These are phyloP conservation scores for Malassezia cuniculi DNA, from an alignment of 1,284 basidiomycete genomes.

Conservation along the genomic window DNA sequence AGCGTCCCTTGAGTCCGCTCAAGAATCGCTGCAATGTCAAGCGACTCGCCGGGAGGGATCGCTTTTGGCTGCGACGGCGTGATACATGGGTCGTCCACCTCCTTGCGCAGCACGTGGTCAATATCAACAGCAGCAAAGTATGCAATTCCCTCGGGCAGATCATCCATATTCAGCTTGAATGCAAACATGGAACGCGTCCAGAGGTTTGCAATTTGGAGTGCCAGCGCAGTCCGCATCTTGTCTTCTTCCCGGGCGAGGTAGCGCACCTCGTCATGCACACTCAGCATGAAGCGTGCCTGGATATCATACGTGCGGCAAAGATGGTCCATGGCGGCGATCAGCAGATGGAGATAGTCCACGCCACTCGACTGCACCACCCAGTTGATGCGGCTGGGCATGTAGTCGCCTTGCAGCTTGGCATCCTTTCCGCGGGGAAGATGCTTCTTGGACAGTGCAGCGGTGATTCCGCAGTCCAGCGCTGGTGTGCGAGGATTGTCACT, in stretches of 20 bases:
- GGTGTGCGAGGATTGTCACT: constrained; percentile 79
- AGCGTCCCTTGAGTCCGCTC: constrained; percentile 45
- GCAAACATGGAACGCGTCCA: constrained; percentile 91
- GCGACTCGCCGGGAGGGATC: constrained; percentile 70
- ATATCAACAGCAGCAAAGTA: constrained; percentile 96
- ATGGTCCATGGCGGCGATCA: constrained; percentile 89
- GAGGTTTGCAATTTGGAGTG: constrained; percentile 84
- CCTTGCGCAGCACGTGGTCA: constrained; percentile 81
- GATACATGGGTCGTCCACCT: constrained; percentile 86
- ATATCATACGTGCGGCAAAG: constrained; percentile 70
- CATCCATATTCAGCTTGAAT: constrained; percentile 83
- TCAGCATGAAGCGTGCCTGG: constrained; percentile 82
- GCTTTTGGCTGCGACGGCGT: constrained; percentile 78
- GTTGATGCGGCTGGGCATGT: constrained; percentile 92
- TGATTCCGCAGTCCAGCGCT: constrained; percentile 84
- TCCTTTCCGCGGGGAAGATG: constrained; percentile 56
- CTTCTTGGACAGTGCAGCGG: constrained; percentile 75
- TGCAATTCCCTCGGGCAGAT: constrained; percentile 71
- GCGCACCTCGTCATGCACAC: constrained; percentile 91
- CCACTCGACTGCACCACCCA: constrained; percentile 99
- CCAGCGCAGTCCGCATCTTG: constrained; percentile 73
- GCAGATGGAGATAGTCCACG: constrained; percentile 91
- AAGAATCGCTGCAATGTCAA: constrained; percentile 62
- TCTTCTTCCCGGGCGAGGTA: constrained; percentile 84
- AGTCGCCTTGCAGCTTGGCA: constrained; percentile 60